phyloP scores from a whole-genome alignment of 257 asterid species.

The Paraleonurus japonicus region DNA sequence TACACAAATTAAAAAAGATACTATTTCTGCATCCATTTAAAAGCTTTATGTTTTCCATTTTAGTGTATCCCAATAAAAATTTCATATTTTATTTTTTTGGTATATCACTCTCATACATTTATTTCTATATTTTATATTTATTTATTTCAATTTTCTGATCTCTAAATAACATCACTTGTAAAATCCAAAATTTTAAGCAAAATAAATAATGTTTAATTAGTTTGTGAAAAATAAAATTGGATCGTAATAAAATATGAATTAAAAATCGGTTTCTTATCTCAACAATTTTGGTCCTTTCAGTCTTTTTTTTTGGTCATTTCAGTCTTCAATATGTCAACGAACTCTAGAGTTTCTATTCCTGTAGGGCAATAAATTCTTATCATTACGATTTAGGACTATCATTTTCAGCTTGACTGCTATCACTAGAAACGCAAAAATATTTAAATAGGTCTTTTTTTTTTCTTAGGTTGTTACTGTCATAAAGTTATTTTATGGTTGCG shows the following conservation, averaged over 20 bases:
- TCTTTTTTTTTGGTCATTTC: not conserved
- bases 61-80: too few species aligned
- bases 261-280: not conserved
- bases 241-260: not conserved
- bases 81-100: too few species aligned
- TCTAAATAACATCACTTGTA: too few species aligned
- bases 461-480: not conserved
- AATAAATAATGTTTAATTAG: too few species aligned
- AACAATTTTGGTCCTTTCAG: not conserved
- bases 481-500: not conserved
- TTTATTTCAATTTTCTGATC: too few species aligned
- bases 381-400: not conserved
- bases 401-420: not conserved
- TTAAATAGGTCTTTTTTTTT: not conserved
- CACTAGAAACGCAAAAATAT: not conserved
- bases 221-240: too few species aligned
- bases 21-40: too few species aligned
- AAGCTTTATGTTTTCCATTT: too few species aligned
- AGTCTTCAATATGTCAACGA: constrained; percentile 17
- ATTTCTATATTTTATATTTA: too few species aligned
- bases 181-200: too few species aligned
- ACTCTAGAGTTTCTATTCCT: not conserved
- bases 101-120: too few species aligned
- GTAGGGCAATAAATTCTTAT: not conserved
- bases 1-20: too few species aligned